Evolutionary conservation across 768 basidiomycete genomes (phyloP), one percentile per base, ranked within the genome.

Genomic region (Psilocybe cyanescens): DNA sequence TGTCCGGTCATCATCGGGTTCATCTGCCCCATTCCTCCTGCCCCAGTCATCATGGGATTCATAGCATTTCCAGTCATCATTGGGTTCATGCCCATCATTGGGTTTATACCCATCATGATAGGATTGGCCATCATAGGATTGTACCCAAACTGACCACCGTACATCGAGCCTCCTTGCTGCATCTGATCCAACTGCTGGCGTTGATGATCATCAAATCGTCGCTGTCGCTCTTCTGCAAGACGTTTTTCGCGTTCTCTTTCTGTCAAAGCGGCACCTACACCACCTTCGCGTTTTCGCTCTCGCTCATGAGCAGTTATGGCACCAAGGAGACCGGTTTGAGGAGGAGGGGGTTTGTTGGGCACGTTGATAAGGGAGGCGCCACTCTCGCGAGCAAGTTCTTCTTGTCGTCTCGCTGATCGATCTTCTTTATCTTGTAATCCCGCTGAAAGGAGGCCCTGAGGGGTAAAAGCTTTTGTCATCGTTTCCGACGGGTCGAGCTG

Each of bases 391-490:
- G 97, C 97, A 9, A 93, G 76, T 73, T 97, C 94, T 73, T 99
- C 97, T 69, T 98, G 95, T 55, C 90, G 84, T 74, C 96, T 96
- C 2, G 97, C 97, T 31, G 95, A 97, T 37, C 97, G 87, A 71
- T 97, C 95, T 72, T 96, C 90, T 73, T 94, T 94, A 72, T 98
- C 96, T 70, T 97, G 94, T 65, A 99, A 81, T 39, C 97, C 97
- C 57, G 95, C 94, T 60, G 95, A 95, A 44, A 99, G 86, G 14
- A 99, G 78, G 7, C 97, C 97, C 62, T 97, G 95, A 3, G 96
- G 95, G 0, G 93, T 91, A 71, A 98, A 97, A 1, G 95, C 95
- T 71, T 96, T 97, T 8, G 93, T 96, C 82, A 95, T 89, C 17
- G 83, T 85, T 57, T 89, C 86, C 1, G 87, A 81, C 4, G 87